Conservation (phyloP, 2,329 filamentous ascomycete genomes). For the Emericellopsis atlantica region DNA sequence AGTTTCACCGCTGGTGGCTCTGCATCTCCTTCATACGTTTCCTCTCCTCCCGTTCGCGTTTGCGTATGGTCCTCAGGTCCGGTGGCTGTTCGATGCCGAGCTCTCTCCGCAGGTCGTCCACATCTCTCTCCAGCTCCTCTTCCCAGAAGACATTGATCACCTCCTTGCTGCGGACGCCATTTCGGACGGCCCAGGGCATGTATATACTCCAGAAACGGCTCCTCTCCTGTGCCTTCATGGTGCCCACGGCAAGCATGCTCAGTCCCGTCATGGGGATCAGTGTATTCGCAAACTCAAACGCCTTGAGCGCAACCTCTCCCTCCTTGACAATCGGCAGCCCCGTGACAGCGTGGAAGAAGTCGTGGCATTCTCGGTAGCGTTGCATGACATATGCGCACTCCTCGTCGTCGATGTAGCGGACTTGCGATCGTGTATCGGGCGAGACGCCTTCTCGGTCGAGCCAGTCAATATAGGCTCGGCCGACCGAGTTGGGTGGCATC, state of each 20-base stretch:
- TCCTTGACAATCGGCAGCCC: slow-evolving; percentile 86
- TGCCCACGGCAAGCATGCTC: slow-evolving; percentile 73
- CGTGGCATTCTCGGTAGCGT: slow-evolving; percentile 91
- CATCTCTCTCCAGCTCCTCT: slow-evolving; percentile 76
- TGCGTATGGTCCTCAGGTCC: slow-evolving; percentile 69
- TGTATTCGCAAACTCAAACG: slow-evolving; percentile 94
- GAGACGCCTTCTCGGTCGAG: slow-evolving; percentile 89
- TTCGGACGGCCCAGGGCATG: slow-evolving; percentile 80
- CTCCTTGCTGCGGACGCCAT: slow-evolving; percentile 64
- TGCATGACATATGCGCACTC: slow-evolving; percentile 99
- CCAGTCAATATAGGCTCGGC: slow-evolving; percentile 75
- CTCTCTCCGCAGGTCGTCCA: slow-evolving; percentile 59
- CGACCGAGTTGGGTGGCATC: slow-evolving; percentile 63
- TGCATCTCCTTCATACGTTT: slow-evolving; percentile 44
- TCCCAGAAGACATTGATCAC: slow-evolving; percentile 98
- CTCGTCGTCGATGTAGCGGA: slow-evolving; percentile 86
- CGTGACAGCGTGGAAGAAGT: slow-evolving; percentile 93
- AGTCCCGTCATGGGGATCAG: slow-evolving; percentile 89
- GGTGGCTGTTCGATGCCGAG: slow-evolving; percentile 81
- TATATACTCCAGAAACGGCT: slow-evolving; percentile 62
- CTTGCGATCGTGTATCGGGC: slow-evolving; percentile 71
- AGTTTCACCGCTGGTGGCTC: slow-evolving; percentile 2
- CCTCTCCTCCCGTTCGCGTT: slow-evolving; percentile 54
- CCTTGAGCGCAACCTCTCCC: slow-evolving; percentile 94
- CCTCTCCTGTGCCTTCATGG: slow-evolving; percentile 72